phyloP scores from a whole-genome alignment of 305 asterid genomes.

The Solanum hybrid region DNA sequence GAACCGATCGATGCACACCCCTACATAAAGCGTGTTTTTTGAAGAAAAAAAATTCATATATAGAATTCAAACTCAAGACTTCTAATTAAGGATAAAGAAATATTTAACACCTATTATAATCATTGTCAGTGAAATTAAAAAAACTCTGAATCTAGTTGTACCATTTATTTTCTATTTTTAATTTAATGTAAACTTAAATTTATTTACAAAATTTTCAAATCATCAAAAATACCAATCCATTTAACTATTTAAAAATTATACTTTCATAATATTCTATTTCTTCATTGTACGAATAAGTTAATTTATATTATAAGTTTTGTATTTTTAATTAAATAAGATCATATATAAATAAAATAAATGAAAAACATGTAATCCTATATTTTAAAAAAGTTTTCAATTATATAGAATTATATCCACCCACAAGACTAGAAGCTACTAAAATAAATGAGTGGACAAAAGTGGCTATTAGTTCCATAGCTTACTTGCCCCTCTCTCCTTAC shows the following conservation, averaged over 20 bases:
- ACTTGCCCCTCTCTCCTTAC: neutral
- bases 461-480: neutral
- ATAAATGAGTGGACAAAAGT: neutral
- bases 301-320: neutral
- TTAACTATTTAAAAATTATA: neutral
- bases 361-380: neutral
- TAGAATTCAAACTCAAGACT: rapidly evolving
- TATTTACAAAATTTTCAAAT: neutral
- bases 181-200: too few relatives aligned
- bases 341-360: neutral
- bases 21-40: neutral
- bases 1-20: too few relatives aligned
- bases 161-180: too few relatives aligned
- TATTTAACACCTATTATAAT: neutral
- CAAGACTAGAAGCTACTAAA: neutral
- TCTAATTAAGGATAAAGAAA: neutral
- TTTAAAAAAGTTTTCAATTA: neutral
- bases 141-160: neutral
- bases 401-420: neutral
- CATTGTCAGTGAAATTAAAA: neutral
- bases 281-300: neutral
- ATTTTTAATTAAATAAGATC: neutral
- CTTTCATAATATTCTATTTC: neutral
- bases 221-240: neutral
- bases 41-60: neutral